Conservation (phyloP, 441 rosid genomes). For the Brassica hybrid region DNA sequence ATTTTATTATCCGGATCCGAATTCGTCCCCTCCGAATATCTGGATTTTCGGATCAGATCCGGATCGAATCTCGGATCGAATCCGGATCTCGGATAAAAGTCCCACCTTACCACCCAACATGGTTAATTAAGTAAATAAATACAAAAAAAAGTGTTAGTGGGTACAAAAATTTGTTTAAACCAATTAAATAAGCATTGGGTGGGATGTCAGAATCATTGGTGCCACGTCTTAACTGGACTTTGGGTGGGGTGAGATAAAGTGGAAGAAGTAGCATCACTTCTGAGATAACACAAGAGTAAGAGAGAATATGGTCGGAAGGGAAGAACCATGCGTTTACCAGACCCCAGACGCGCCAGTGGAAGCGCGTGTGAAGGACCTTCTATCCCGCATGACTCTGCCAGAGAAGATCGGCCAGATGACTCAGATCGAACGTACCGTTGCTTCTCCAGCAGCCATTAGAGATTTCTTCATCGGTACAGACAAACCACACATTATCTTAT, state of each 20-base stretch:
- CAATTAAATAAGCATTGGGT: constrained; percentile 1
- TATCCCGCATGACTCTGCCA: neutral
- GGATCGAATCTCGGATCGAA: too few relatives aligned
- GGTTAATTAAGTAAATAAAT: neutral
- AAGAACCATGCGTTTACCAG: constrained; percentile 2
- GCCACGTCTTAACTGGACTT: constrained; percentile 1
- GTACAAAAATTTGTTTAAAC: neutral
- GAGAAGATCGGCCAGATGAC: constrained; percentile 6
- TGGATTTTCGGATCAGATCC: too few relatives aligned
- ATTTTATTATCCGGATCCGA: too few relatives aligned
- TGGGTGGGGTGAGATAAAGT: neutral
- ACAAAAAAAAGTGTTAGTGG: neutral
- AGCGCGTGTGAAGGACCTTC: neutral
- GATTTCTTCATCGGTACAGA: neutral
- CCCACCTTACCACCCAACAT: neutral
- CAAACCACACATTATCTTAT: neutral
- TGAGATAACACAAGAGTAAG: neutral
- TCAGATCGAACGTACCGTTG: neutral
- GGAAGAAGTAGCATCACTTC: neutral
- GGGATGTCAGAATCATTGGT: neutral
- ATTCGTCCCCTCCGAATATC: too few relatives aligned
- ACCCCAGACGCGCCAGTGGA: neutral
- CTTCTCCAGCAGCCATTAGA: neutral
- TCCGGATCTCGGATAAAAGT: too few relatives aligned
- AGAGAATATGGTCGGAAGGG: neutral